Base-by-base conservation (phyloP, 768 basidiomycete genomes). In the Pisolithus microcarpus region DNA sequence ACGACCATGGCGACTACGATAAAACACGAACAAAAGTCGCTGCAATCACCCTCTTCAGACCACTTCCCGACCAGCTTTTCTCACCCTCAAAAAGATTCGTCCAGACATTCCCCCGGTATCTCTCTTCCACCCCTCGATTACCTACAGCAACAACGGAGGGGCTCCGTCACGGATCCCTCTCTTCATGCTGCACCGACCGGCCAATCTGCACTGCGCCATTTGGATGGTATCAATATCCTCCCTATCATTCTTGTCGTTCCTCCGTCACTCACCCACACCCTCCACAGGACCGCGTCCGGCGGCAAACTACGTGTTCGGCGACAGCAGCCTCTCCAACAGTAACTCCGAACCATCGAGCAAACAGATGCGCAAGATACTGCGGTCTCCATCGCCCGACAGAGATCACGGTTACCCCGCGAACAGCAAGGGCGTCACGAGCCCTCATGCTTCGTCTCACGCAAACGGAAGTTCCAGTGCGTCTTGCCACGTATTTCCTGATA, bases 121-220 rank as follows among this genome's bases (percentile, higher is more conserved):
- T 77, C 85, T 49, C 77, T 91, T 28, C 82, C 84, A 2, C 87
- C 87, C 8, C 80, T 90, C 60, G 84, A 88, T 64, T 82, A 78
- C 64, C 76, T 89, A 23, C 87, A 88, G 65, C 87, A 78, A 49
- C 88, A 89, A 62, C 79, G 87, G n/a, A 72, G 87, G 52, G 86
- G 86, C 52, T 90, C 89, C 2, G 84, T 88, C 62, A 87, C 87
- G 7, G 89, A 91, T 72, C 87, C 87, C 3, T 82, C 84, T 38
- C 75, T 89, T 46, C 85, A 87, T 68, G 81, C 82, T 52, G 72
- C 79, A 24, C 67, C 74, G 4, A 64, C 68, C 0, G 52, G 52
- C 23, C 45, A 58, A 54, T 52, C 64, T 45, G 47, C 52, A 34
- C 50, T 47, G 38, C 55, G 54, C 54, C 53, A 60, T 21, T 43